These are phyloP conservation scores for Phlebopus sp. DNA, from an alignment of 1,284 basidiomycete genomes.

Conservation along the genomic window DNA sequence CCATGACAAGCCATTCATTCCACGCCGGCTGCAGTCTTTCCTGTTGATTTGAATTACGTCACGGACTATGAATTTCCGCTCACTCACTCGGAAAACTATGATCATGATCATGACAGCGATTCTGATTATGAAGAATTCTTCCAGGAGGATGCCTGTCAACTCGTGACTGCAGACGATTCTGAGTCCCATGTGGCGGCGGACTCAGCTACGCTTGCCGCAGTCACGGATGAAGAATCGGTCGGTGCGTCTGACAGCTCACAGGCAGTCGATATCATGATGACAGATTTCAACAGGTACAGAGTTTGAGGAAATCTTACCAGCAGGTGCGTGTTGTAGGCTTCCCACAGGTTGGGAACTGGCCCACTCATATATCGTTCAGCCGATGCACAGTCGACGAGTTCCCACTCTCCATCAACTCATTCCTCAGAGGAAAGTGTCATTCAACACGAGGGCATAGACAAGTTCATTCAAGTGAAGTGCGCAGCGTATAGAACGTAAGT, in stretches of 20 bases:
- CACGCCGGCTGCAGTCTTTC: not conserved
- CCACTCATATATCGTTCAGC: too few relatives aligned
- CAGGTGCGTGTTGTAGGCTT: too few relatives aligned
- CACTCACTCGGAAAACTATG: not conserved
- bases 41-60: not conserved
- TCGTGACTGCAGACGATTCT: not conserved
- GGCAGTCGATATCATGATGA: too few relatives aligned
- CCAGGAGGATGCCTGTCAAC: not conserved
- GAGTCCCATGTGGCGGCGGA: not conserved
- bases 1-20: not conserved
- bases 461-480: not conserved
- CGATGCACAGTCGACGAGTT: too few relatives aligned
- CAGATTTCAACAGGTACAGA: too few relatives aligned
- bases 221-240: too few relatives aligned
- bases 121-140: not conserved
- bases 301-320: too few relatives aligned
- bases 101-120: conserved; percentile 4
- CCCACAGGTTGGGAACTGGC: too few relatives aligned
- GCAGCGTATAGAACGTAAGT: not conserved
- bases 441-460: not conserved
- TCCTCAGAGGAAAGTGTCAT: too few relatives aligned
- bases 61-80: not conserved
- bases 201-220: too few relatives aligned
- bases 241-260: too few relatives aligned
- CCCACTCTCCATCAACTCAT: too few relatives aligned